These are phyloP conservation scores for Cornus suecica DNA, from an alignment of 148 eudicot species.

Conservation along the genomic window DNA sequence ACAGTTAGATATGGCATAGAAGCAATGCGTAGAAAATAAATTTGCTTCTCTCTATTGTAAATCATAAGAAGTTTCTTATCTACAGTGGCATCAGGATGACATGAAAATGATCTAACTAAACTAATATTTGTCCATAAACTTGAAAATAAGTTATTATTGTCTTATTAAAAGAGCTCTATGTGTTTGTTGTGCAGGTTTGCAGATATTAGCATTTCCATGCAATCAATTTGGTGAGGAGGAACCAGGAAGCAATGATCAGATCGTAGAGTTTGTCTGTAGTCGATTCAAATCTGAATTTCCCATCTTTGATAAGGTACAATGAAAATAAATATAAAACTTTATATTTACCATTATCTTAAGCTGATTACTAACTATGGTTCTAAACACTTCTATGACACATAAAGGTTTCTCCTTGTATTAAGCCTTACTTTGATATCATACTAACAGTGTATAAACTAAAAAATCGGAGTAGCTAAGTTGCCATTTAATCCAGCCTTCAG, in stretches of 20 bases:
- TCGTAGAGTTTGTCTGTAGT: constrained; percentile 58
- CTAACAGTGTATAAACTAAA: not conserved
- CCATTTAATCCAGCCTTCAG: not conserved
- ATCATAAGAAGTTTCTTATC: not conserved
- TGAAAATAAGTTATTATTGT: no score
- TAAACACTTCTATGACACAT: not conserved
- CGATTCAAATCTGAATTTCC: constrained; percentile 64
- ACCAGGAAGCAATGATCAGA: constrained; percentile 59
- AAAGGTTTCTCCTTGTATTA: not conserved
- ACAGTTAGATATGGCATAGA: not conserved
- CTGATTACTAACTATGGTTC: not conserved
- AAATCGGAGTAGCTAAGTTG: not conserved
- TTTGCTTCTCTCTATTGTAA: not conserved
- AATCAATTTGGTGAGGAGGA: constrained; percentile 79
- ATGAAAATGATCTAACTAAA: not conserved
- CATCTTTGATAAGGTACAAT: constrained; percentile 64
- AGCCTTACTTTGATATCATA: not conserved
- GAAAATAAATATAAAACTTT: not conserved
- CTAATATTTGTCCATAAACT: not conserved
- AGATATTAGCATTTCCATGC: constrained; percentile 77
- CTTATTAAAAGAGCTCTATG: no score
- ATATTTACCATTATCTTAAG: not conserved
- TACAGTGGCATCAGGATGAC: not conserved
- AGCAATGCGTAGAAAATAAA: not conserved
- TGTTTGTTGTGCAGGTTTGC: constrained; percentile 38